Evolutionary conservation across 2,329 filamentous ascomycete species (phyloP).

Genomic region (Calonectria montana): DNA sequence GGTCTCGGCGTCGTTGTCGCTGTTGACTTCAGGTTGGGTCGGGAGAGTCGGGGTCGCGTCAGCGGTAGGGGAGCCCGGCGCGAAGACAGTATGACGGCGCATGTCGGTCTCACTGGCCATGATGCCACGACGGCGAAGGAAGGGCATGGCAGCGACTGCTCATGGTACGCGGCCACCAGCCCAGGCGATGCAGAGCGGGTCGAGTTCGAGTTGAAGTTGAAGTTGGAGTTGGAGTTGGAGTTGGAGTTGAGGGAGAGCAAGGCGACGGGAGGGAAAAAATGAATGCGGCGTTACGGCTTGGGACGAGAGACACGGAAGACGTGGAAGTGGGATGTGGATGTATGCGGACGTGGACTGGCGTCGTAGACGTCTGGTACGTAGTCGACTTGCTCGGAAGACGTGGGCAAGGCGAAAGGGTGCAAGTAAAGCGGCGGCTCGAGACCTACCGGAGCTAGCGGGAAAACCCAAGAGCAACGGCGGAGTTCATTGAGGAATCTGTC

Average conservation of each 20-base stretch:
- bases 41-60: slow-evolving; percentile 41
- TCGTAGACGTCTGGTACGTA: slow-evolving; percentile 20
- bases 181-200: slow-evolving; percentile 27
- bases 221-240: too few species aligned
- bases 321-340: slow-evolving; percentile 17
- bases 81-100: slow-evolving; percentile 61
- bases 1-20: slow-evolving; percentile 27
- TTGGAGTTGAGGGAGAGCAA: slow-evolving; percentile 7
- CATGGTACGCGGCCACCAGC: slow-evolving; percentile 51
- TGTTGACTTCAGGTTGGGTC: slow-evolving; percentile 34
- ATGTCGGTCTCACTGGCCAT: slow-evolving; percentile 70
- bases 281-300: slow-evolving; percentile 11
- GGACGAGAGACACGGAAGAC: background rate
- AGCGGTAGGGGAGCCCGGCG: slow-evolving; percentile 42
- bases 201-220: background rate
- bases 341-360: slow-evolving; percentile 19
- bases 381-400: slow-evolving; percentile 2
- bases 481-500: slow-evolving; percentile 37
- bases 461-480: slow-evolving; percentile 31
- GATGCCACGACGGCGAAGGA: slow-evolving; percentile 71
- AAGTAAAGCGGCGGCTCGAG: slow-evolving; percentile 32
- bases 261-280: background rate
- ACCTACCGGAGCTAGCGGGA: slow-evolving; percentile 42
- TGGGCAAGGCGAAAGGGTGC: background rate
- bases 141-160: slow-evolving; percentile 63